Evolutionary conservation across 2,329 filamentous ascomycete species (phyloP), one percentile per base, ranked within the genome.

Genomic region (Exutisphaerella laricina): DNA sequence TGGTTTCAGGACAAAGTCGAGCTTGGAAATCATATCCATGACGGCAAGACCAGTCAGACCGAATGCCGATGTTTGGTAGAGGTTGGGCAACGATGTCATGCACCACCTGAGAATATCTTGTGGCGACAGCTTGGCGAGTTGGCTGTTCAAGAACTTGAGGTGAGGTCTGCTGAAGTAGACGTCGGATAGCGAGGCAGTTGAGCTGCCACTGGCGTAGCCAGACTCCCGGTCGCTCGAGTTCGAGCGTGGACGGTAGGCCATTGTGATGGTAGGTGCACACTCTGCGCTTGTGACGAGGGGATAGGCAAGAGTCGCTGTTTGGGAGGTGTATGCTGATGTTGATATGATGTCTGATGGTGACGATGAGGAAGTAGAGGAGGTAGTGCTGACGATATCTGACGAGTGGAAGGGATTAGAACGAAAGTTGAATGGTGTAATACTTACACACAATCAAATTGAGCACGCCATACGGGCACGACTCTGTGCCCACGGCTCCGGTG

Each of bases 81-180:
- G 50, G 14, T 84, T 84, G 59, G 92, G 92, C 58, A 98, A 84
- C 57, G 90, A 84, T 57, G 85, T 82, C 63, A 90, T 85, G 74
- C 84, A 88, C 85, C 94, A 96, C 69, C 82, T 84, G 48, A 98
- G 78, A 58, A 97, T 84, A 53, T 96, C 90, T 68, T 90, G 75
- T 49, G 92, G 87, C 62, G 89, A 80, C 66, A 97, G 85, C 61
- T 82, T 78, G 66, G 92, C 85, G 57, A 98, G 73, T 67, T 94
- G 88, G 52, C 80, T 70, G 74, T 98, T 98, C 65, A 98, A 77
- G 67, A 90, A 90, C 59, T 86, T 83, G 56, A 97, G 74, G 66
- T 98, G 90, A 51, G 84, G 78, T 65, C 84, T 84, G 54, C 87
- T 90, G 72, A 98, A 88, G 66, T 83, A 80, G 58, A 97, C 76